Percentiles rank a stretch among this genome's conserved stretches.
Conservation (phyloP, 1,284 basidiomycete genomes). For the Mycena sp. region DNA sequence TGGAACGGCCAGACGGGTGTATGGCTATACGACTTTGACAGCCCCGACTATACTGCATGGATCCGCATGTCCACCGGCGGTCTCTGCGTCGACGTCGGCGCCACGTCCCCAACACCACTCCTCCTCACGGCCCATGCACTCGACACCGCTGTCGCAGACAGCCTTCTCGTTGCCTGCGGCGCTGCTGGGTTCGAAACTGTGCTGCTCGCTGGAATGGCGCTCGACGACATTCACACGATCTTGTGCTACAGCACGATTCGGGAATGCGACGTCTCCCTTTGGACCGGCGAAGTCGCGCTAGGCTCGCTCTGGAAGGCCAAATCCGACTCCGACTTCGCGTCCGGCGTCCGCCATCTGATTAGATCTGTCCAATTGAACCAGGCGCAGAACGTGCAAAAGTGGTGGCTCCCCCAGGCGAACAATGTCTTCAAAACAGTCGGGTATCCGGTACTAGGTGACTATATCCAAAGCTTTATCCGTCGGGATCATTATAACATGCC, state of each 20-base stretch:
- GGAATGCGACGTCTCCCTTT: not conserved
- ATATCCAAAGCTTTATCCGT: no score
- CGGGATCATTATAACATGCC: no score
- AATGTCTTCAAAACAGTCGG: no score
- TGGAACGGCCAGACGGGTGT: not conserved
- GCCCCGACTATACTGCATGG: constrained; percentile 6
- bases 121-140: not conserved
- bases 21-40: not conserved
- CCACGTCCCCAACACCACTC: not conserved
- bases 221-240: constrained; percentile 12
- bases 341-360: not conserved
- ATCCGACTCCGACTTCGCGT: not conserved
- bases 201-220: not conserved
- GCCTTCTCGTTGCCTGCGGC: not conserved
- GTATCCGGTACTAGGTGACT: no score
- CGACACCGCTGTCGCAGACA: not conserved
- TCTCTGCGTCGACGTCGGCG: constrained; percentile 9
- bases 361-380: not conserved
- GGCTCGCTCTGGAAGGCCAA: constrained; percentile 7
- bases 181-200: not conserved
- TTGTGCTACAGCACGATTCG: not conserved
- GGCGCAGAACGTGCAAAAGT: not conserved
- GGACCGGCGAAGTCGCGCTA: not conserved
- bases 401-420: constrained; percentile 5
- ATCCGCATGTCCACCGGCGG: constrained; percentile 10